Percentiles rank a stretch among this genome's conserved stretches.
Conservation (phyloP, 495 filamentous ascomycete species). For the Entonaema liquescens region DNA sequence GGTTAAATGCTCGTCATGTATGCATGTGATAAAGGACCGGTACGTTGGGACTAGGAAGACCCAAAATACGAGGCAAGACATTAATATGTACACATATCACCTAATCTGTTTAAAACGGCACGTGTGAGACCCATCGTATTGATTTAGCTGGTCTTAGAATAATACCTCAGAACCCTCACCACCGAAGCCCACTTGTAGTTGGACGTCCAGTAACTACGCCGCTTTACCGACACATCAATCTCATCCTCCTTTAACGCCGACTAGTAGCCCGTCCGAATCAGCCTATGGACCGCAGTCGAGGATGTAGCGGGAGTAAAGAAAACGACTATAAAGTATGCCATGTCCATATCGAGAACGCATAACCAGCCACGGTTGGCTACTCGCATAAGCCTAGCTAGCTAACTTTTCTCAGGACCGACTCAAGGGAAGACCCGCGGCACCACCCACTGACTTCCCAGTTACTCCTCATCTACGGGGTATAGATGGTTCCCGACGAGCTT, state of each 20-base stretch:
- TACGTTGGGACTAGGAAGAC: not conserved
- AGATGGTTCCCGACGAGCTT: constrained; percentile 65
- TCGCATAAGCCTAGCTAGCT: not conserved
- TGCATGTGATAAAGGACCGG: too few species aligned
- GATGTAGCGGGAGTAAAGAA: not conserved
- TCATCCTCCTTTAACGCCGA: constrained; percentile 14
- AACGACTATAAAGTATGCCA: constrained; percentile 22
- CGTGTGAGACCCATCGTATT: constrained; percentile 5
- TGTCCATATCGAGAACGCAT: constrained; percentile 9
- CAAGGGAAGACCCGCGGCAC: not conserved
- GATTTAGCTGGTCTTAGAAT: constrained; percentile 20
- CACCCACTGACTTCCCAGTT: not conserved
- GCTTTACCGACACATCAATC: constrained; percentile 14
- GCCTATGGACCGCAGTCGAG: not conserved
- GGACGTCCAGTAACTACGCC: constrained; percentile 2
- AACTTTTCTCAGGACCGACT: not conserved
- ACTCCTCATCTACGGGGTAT: constrained; percentile 62
- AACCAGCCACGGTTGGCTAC: not conserved
- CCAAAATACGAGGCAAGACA: not conserved
- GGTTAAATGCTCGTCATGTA: too few species aligned
- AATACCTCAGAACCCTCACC: not conserved
- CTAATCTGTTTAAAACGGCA: not conserved
- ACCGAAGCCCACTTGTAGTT: not conserved
- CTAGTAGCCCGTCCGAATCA: not conserved
- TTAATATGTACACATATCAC: too few species aligned